These are phyloP conservation scores for Colletotrichum orbiculare DNA, from an alignment of 2,329 filamentous ascomycete species.

Conservation along the genomic window DNA sequence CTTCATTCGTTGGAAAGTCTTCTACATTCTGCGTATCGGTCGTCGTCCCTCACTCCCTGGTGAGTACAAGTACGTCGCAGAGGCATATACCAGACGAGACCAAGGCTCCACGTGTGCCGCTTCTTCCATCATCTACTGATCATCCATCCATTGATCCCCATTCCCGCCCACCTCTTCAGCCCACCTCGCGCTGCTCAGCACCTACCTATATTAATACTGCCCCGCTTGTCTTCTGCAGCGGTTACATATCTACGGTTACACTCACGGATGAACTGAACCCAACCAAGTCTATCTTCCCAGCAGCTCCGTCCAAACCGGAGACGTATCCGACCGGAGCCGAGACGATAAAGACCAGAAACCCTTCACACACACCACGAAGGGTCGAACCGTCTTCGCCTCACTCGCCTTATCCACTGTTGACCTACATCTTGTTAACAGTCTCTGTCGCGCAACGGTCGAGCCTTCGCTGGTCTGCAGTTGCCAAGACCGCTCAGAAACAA, in stretches of 20 bases:
- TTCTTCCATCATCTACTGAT: conserved; percentile 12
- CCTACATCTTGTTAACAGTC: not conserved
- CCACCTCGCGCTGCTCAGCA: no score
- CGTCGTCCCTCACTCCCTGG: no score
- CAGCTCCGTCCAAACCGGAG: not conserved
- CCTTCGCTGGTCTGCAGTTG: conserved; percentile 14
- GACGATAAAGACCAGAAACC: not conserved
- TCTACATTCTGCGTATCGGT: no score
- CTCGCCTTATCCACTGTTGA: not conserved
- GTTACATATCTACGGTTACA: no score
- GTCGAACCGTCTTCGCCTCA: not conserved
- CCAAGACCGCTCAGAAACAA: conserved; percentile 3
- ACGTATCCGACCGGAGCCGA: not conserved
- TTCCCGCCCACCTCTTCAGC: not conserved
- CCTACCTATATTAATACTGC: no score
- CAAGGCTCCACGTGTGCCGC: not conserved
- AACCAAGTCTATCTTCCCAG: no score
- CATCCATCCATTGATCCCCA: conserved; percentile 16
- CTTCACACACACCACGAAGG: not conserved
- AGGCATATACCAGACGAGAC: not conserved
- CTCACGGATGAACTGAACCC: not conserved
- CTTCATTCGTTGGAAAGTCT: no score
- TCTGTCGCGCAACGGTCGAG: conserved; percentile 8
- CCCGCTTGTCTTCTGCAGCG: not conserved
- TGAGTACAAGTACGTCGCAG: no score